Evolutionary conservation across 1,139 yeast genomes (phyloP).

Genomic region (Debaryomyces singareniensis): DNA sequence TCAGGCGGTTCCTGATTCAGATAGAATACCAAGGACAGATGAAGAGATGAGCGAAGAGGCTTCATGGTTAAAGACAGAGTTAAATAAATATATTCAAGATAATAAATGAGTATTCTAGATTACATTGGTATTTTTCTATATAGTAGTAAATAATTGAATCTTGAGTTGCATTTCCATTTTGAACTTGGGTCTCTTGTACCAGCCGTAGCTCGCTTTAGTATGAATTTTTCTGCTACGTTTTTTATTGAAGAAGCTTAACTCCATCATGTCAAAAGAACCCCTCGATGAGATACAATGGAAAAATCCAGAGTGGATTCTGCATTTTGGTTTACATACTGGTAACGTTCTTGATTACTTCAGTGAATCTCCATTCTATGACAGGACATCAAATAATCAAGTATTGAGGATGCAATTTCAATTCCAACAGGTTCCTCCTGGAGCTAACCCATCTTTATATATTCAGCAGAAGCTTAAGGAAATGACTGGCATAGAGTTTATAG

Average conservation of each 20-base stretch:
- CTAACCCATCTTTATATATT: slow-evolving; percentile 35
- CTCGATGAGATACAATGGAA: slow-evolving; percentile 95
- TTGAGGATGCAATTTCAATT: slow-evolving; percentile 93
- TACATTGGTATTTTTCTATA: too few species aligned
- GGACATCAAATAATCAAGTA: slow-evolving; percentile 90
- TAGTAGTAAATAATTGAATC: too few species aligned
- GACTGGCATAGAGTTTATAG: slow-evolving; percentile 80
- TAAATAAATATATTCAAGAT: slow-evolving; percentile 29
- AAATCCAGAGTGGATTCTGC: slow-evolving; percentile 95
- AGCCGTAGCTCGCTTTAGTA: too few species aligned
- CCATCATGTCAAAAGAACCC: slow-evolving; percentile 20
- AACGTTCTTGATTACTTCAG: slow-evolving; percentile 91
- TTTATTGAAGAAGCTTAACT: not conserved
- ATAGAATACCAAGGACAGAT: slow-evolving; percentile 41
- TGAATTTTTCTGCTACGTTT: not conserved
- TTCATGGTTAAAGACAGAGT: slow-evolving; percentile 34
- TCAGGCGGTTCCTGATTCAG: slow-evolving; percentile 39
- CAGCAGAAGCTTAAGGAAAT: slow-evolving; percentile 62
- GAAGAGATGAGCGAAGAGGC: slow-evolving; percentile 69
- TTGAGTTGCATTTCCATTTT: too few species aligned
- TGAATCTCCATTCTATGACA: slow-evolving; percentile 90
- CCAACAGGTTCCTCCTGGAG: slow-evolving; percentile 46
- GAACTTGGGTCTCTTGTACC: too few species aligned
- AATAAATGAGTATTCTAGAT: too few species aligned
- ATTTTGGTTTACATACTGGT: slow-evolving; percentile 76